Evolutionary conservation across 805 yeast species (phyloP).

Genomic region (Geotrichum ghanense): DNA sequence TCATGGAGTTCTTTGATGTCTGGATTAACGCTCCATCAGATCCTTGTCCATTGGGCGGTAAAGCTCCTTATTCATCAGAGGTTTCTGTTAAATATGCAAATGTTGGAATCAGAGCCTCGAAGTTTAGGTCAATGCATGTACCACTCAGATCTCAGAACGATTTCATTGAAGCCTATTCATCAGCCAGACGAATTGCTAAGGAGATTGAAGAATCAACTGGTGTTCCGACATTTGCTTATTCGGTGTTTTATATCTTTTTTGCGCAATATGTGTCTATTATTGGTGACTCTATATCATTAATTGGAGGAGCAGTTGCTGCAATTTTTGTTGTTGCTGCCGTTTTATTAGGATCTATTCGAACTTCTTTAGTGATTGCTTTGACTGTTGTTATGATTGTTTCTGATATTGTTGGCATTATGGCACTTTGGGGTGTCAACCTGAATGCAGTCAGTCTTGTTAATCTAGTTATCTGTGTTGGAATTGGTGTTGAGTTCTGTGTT

Average conservation of each 20-base stretch:
- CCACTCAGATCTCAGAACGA: conserved; percentile 77
- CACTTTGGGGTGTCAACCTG: conserved; percentile 58
- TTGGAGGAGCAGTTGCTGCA: conserved; percentile 17
- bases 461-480: conserved; percentile 81
- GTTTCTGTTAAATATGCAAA: conserved; percentile 34
- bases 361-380: conserved; percentile 43
- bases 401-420: conserved; percentile 74
- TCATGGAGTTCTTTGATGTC: conserved; percentile 56
- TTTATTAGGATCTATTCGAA: conserved; percentile 54
- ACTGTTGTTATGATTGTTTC: conserved; percentile 56
- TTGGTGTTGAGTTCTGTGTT: conserved; percentile 87
- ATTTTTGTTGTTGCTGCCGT: conserved; percentile 43
- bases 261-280: conserved; percentile 73
- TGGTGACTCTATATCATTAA: conserved; percentile 37
- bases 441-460: conserved; percentile 89
- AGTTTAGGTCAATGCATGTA: conserved; percentile 69
- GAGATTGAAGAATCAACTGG: conserved; percentile 32
- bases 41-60: conserved; percentile 92
- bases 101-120: conserved; percentile 38
- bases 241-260: conserved; percentile 86
- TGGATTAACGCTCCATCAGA: conserved; percentile 84
- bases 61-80: conserved; percentile 73
- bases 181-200: conserved; percentile 53
- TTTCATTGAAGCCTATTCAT: conserved; percentile 67
- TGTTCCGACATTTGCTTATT: conserved; percentile 70